Base-by-base conservation (phyloP, 2,329 filamentous ascomycete species). In the Talaromyces sp. region DNA sequence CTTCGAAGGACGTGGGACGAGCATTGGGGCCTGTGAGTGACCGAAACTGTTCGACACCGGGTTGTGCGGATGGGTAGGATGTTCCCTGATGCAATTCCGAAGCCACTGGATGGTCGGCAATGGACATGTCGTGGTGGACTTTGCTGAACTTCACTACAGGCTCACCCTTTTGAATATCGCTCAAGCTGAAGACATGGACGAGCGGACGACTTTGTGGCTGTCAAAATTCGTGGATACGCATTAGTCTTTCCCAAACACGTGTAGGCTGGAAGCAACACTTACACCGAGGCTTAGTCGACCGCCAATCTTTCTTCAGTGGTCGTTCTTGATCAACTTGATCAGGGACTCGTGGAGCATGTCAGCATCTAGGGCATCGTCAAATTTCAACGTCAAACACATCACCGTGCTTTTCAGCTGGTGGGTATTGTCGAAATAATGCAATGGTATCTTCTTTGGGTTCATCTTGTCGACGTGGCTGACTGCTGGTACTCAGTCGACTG, bases 381-480 rank as follows among this genome's bases (percentile, higher is more conserved):
- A 64, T 1, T 29, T 47, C 8, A 64, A 19, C 11, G 56, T 64
- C 54, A 64, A 31, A 19, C 31, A 60, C 25, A 58, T 59, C 10
- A 64, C n/a, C 56, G 53, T 60, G 56, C 43, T 64, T 17, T 25
- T 53, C 34, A 60, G 6, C 22, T 49, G 25, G 17, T 43, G 25
- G 3, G 53, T 59, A n/a, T 60, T 31, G 40, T 64, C 63, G 22
- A 58, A 64, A 29, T 27, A 53, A n/a, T 64, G 56, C 2, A 60
- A 13, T 2, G 43, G 29, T 27, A 64, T 62, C 3, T 19, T 29
- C 11, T 60, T 10, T 2, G 58, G 25, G 8, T 25, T 8, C 34
- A 60, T 40, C 15, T 13, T 13, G 15, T 17, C 22, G 22, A 38
- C 2, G 25, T 31, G 15, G 27, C 25, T 10, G 17, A 31, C 49